Evolutionary conservation across 73 alveolate species (phyloP).

Genomic region (Uronychia binucleata): DNA sequence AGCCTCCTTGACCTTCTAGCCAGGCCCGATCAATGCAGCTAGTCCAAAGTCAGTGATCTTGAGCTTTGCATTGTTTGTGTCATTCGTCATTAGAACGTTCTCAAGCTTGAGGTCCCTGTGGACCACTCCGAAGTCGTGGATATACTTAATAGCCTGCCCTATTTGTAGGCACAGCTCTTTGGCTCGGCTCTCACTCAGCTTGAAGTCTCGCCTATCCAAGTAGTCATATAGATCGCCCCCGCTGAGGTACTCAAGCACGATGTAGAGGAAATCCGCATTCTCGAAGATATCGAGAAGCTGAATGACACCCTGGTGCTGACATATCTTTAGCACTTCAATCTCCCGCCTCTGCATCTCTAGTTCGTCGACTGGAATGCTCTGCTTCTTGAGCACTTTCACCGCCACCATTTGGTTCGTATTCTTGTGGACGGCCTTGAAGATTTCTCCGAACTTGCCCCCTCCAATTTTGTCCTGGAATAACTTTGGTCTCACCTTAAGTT

Average conservation of each 20-base stretch:
- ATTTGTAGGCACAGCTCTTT: conserved; percentile 60
- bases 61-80: conserved; percentile 63
- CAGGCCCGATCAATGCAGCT: conserved; percentile 73
- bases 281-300: conserved; percentile 74
- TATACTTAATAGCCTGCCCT: conserved; percentile 65
- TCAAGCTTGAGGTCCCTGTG: conserved; percentile 94
- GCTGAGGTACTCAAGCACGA: conserved; percentile 71
- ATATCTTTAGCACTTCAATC: conserved; percentile 42
- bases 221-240: conserved; percentile 76
- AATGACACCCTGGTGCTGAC: conserved; percentile 71
- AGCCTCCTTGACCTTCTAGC: conserved; percentile 69
- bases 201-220: conserved; percentile 63
- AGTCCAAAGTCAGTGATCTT: conserved; percentile 89
- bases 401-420: conserved; percentile 65
- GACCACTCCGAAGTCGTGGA: conserved; percentile 84
- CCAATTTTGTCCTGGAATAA: conserved; percentile 80
- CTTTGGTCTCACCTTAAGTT: too few species aligned
- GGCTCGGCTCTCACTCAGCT: conserved; percentile 66
- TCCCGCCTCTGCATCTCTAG: conserved; percentile 37
- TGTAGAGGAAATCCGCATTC: conserved; percentile 63
- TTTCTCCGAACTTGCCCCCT: conserved; percentile 80
- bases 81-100: conserved; percentile 80
- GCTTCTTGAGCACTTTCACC: conserved; percentile 29
- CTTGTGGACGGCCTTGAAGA: conserved; percentile 73
- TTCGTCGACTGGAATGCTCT: conserved; percentile 26